These are phyloP conservation scores for Raffaelea albimanens DNA, from an alignment of 2,329 filamentous ascomycete genomes.

Conservation along the genomic window DNA sequence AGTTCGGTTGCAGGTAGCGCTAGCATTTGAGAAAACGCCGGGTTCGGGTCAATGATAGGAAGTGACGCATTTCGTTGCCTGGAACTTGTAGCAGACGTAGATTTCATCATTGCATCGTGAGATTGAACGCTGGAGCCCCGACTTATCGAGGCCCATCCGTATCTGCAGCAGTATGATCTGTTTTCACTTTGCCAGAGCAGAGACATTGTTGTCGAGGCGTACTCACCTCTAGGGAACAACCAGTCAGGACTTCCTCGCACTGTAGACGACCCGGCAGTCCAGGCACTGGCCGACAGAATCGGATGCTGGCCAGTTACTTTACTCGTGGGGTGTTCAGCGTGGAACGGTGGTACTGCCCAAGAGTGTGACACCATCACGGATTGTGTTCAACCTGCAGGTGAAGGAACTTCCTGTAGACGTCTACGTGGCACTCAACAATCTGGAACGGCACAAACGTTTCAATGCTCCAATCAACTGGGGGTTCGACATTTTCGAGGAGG, in stretches of 20 bases:
- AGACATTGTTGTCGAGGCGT: slow-evolving; percentile 49
- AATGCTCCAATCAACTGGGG: slow-evolving; percentile 33
- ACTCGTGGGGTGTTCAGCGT: slow-evolving; percentile 44
- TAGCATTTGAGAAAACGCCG: no score
- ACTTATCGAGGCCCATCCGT: slow-evolving; percentile 62
- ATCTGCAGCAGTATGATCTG: slow-evolving; percentile 52
- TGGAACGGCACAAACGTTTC: slow-evolving; percentile 33
- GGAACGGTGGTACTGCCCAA: slow-evolving; percentile 45
- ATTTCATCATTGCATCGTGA: no score
- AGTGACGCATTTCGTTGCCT: no score
- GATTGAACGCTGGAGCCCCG: no score
- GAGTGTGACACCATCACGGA: slow-evolving; percentile 40
- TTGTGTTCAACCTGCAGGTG: slow-evolving; percentile 33
- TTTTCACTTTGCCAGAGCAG: slow-evolving; percentile 47
- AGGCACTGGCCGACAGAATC: slow-evolving; percentile 30
- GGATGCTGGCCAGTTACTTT: slow-evolving; percentile 35
- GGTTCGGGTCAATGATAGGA: no score
- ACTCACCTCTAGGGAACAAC: slow-evolving; percentile 53
- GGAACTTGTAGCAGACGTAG: no score
- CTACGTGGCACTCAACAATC: slow-evolving; percentile 24
- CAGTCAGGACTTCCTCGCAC: slow-evolving; percentile 28
- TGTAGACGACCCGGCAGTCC: slow-evolving; percentile 38
- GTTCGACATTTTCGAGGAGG: slow-evolving; percentile 33
- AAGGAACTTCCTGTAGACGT: slow-evolving; percentile 24
- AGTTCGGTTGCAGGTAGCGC: no score